phyloP scores from a whole-genome alignment of 495 filamentous ascomycete genomes.

The Neurospora sp. region DNA sequence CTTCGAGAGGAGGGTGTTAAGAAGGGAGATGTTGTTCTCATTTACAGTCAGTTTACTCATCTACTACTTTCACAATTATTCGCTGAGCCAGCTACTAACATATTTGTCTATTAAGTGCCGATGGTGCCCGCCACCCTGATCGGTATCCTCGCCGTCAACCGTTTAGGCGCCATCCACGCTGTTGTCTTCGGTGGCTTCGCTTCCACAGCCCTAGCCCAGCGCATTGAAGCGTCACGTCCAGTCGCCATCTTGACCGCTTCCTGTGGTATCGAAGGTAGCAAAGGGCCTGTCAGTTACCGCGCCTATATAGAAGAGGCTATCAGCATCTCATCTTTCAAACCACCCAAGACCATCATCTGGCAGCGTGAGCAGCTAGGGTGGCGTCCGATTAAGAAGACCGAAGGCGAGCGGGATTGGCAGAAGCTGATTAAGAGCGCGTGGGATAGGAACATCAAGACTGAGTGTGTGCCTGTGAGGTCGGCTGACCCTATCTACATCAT shows the following conservation, averaged over 20 bases:
- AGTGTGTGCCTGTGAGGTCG: conserved; percentile 64
- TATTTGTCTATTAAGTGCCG: conserved; percentile 52
- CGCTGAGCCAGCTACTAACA: not conserved
- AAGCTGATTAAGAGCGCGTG: conserved; percentile 57
- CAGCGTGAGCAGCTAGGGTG: conserved; percentile 65
- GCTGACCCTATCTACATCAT: conserved; percentile 81
- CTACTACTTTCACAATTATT: not conserved
- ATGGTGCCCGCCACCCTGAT: conserved; percentile 89
- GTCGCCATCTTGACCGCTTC: conserved; percentile 75
- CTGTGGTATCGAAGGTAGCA: conserved; percentile 83
- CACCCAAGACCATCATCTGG: conserved; percentile 59
- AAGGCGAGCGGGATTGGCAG: conserved; percentile 72
- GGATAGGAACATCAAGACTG: conserved; percentile 52
- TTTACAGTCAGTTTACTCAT: conserved; percentile 59
- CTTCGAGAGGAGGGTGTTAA: conserved; percentile 72
- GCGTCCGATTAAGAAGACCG: conserved; percentile 51
- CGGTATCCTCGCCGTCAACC: conserved; percentile 69
- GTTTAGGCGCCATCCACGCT: conserved; percentile 79
- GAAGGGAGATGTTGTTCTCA: conserved; percentile 82
- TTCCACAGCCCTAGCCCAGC: conserved; percentile 67
- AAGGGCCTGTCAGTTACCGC: conserved; percentile 62
- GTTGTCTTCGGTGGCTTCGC: conserved; percentile 94
- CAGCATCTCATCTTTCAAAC: conserved; percentile 47
- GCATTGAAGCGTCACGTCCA: conserved; percentile 74
- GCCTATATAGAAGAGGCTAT: conserved; percentile 62